phyloP scores from a whole-genome alignment of 768 basidiomycete genomes.

The Vararia minispora region DNA sequence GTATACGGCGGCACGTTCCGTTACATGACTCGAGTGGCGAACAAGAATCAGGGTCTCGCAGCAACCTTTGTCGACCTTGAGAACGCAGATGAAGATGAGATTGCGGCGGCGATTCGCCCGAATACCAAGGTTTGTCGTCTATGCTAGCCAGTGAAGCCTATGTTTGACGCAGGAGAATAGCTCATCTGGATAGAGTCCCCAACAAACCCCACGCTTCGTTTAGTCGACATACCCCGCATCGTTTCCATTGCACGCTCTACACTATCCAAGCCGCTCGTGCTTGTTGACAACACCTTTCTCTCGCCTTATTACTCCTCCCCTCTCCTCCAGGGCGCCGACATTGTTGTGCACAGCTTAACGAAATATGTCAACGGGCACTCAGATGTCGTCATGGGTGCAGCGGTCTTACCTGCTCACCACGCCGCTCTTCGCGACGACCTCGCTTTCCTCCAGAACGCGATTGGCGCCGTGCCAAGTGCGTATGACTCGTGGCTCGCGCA shows the following conservation, averaged over 20 bases:
- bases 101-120: conserved; percentile 51
- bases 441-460: conserved; percentile 84
- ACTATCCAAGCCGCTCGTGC: conserved; percentile 58
- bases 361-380: conserved; percentile 95
- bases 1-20: conserved; percentile 92
- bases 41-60: conserved; percentile 52
- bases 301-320: conserved; percentile 89
- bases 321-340: conserved; percentile 72
- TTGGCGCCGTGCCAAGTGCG: conserved; percentile 74
- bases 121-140: conserved; percentile 65
- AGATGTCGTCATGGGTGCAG: conserved; percentile 84
- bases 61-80: conserved; percentile 80
- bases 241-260: conserved; percentile 52
- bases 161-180: conserved; percentile 26
- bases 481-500: conserved; percentile 88
- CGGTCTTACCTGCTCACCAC: conserved; percentile 56
- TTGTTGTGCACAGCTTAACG: conserved; percentile 74
- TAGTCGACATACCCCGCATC: conserved; percentile 73
- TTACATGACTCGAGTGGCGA: conserved; percentile 61
- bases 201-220: conserved; percentile 86
- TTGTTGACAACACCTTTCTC: conserved; percentile 92
- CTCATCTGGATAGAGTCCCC: conserved; percentile 93
- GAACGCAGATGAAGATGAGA: conserved; percentile 46
- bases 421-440: conserved; percentile 39
- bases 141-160: not conserved